Evolutionary conservation across 1,139 yeast genomes (phyloP).

Genomic region (Yamadazyma diospyri): DNA sequence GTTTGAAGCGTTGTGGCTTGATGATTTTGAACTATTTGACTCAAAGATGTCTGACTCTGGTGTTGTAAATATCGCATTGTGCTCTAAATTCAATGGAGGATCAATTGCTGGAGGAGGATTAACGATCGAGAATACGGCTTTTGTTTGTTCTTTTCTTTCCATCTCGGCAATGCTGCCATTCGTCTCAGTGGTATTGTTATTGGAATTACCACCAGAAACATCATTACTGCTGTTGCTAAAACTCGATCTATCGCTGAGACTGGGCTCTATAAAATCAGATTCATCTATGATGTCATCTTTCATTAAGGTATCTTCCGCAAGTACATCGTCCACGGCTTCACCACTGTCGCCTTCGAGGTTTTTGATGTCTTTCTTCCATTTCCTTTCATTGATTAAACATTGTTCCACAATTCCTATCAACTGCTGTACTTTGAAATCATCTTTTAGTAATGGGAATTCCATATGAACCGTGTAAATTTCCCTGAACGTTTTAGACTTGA

Average conservation of each 20-base stretch:
- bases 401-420: constrained; percentile 4
- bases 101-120: constrained; percentile 3
- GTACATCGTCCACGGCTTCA: not conserved
- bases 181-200: not conserved
- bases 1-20: not conserved
- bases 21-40: constrained; percentile 3
- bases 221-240: not conserved
- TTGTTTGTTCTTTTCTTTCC: not conserved
- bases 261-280: not conserved
- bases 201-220: not conserved
- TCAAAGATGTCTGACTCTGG: constrained; percentile 9
- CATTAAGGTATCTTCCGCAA: not conserved
- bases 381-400: constrained; percentile 5
- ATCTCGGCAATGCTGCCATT: constrained; percentile 1
- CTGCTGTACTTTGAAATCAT: constrained; percentile 7
- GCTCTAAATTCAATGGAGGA: constrained; percentile 2
- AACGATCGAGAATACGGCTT: constrained; percentile 2
- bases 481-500: constrained; percentile 10
- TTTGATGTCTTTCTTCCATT: constrained; percentile 3
- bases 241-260: not conserved
- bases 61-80: constrained; percentile 2
- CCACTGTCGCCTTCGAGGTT: not conserved
- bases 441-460: constrained; percentile 12
- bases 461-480: constrained; percentile 4
- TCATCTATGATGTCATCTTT: too few relatives aligned